Base-by-base conservation (phyloP, 371 early-diverging fungal genomes). In the Mucor indicus region DNA sequence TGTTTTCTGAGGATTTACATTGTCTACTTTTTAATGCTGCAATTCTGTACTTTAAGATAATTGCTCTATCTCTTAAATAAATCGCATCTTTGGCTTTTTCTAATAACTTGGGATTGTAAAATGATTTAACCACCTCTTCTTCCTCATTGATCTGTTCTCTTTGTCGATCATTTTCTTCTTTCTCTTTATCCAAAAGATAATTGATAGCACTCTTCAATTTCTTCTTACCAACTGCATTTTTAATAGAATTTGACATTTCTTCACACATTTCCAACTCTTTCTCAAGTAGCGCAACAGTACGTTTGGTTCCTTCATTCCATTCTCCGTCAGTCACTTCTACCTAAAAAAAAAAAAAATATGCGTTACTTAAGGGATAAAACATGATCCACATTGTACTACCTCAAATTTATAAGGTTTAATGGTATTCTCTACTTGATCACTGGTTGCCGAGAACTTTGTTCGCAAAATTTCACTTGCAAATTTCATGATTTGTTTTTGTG, bases 351-450 rank as follows among this genome's bases (percentile, higher is more conserved):
- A 12, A 25, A 6, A 13, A 22, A 48, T 21, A 25, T 33, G 13
- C 19, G 15, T 27, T 42, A 25, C 23, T 16, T 9, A 30, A 47
- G 17, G 33, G 10, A 24, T 21, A 31, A 32, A 27, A 27, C 5
- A 27, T 7, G 11, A 27, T 7, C 5, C 5, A 27, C 29, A 11
- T 11, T 27, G 5, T 27, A 27, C 29, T 57, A 60, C 72, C 71
- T 97, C 98, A 51, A 90, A 92, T 73, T 98, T 98, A 79, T 86
- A 96, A 3, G 98, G 98, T 68, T 97, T 97, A 69, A 98, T 94
- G 7, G 96, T 93, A 67, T 96, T 97, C 60, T 98, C 98, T 6
- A 98, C 97, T 69, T 95, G 96, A 57, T 97, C 98, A 9, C 93
- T 88, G 0, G 92, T 89, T 1, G 89, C 72, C 41, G 89, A 80